Base-by-base conservation (phyloP, 345 rosid genomes). In the Draba incana region DNA sequence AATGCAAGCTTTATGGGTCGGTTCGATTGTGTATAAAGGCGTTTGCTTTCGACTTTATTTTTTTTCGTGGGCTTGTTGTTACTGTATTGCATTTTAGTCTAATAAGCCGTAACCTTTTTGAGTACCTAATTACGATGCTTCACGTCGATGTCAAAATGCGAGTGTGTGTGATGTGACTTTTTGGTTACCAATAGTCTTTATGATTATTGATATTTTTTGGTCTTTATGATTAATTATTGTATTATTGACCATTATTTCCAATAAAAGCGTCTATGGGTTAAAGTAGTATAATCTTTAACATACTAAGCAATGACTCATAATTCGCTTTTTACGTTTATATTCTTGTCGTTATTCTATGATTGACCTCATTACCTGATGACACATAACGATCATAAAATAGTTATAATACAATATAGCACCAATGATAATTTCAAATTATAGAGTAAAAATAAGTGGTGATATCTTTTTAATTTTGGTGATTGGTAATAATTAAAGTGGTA, bases 21-120 rank as follows among this genome's bases (percentile, higher is more conserved):
- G 42, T 50, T 64, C n/a, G 72, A 57, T 68, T 68, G 71, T 56
- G 62, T 43, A 16, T 2, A 55, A 72, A 72, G 57, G 35, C 42
- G 38, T 4, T 28, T 39, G 30, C 70, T 64, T 53, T 71, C 8
- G 15, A 3, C 39, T 24, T 3, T 3, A 28, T 38, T 6, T 45
- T 10, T 10, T 38, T 4, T 27, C 20, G 64, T 37, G 66, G 65
- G 37, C 39, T 47, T 33, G 37, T 47, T 33, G 37, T 33, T 27
- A 69, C 69, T 72, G 70, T 64, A n/a, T 15, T 47, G 64, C 31
- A n/a, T 52, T 15, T n/a, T 52, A 25, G 44, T 47, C 51, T 54
- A 20, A 46, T 47, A 64, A 67, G 69, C 3, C 55, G 66, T 65
- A 42, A 73, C 44, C 72, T 60, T 67, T 52, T 74, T 35, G 61